These are phyloP conservation scores for Rosa chinensis DNA, from an alignment of 306 rosid genomes.

Conservation along the genomic window DNA sequence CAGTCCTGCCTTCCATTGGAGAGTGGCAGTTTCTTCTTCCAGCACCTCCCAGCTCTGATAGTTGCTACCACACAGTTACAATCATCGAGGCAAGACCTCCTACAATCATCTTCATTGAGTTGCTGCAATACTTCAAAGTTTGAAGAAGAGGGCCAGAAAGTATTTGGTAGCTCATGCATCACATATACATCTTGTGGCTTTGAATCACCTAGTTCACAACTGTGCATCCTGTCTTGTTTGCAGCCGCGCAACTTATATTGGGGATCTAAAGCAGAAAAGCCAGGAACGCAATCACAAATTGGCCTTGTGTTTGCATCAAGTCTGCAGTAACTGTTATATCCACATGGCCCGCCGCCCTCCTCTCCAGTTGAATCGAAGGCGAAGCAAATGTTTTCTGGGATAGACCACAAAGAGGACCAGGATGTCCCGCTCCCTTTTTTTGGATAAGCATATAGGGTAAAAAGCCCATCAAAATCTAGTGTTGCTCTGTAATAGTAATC, in stretches of 20 bases:
- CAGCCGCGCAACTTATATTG: slow-evolving; percentile 24
- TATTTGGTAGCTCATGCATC: background rate
- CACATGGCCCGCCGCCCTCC: slow-evolving; percentile 26
- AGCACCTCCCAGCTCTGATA: too few species aligned
- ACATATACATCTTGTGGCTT: background rate
- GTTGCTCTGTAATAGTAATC: slow-evolving; percentile 34
- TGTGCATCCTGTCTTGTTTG: background rate
- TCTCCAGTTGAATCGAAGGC: background rate
- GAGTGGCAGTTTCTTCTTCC: slow-evolving; percentile 25
- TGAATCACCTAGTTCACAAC: background rate
- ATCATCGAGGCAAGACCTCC: slow-evolving; percentile 16
- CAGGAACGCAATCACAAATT: slow-evolving; percentile 26
- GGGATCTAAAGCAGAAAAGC: slow-evolving; percentile 24
- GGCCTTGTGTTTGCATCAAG: background rate
- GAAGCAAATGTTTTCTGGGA: slow-evolving; percentile 34
- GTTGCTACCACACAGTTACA: slow-evolving; percentile 16
- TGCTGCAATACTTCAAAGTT: slow-evolving; percentile 6
- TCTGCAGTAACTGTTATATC: slow-evolving; percentile 27
- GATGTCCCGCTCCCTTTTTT: background rate
- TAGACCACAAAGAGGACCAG: slow-evolving; percentile 17
- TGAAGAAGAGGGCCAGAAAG: background rate
- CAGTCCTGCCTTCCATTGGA: slow-evolving; percentile 26
- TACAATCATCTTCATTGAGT: background rate
- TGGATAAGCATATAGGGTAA: slow-evolving; percentile 13
- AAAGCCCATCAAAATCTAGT: slow-evolving; percentile 29